Conservation (phyloP, 768 basidiomycete genomes). For the Tricholoma terreum region DNA sequence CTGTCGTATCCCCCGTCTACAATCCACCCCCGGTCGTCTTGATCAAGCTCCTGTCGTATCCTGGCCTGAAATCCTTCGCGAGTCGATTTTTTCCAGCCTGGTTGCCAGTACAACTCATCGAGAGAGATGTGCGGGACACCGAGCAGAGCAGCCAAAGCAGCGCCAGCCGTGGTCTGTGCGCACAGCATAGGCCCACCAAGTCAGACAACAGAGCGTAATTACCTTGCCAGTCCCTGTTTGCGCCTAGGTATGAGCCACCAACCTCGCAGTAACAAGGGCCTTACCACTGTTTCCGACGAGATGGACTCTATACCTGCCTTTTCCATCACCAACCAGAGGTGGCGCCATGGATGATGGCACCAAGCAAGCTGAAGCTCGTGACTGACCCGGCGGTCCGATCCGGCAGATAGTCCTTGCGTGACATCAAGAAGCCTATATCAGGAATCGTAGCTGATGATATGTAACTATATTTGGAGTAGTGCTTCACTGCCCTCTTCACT, state of each 20-base stretch:
- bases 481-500: too few species aligned
- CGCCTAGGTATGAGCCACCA: neutral
- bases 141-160: constrained; percentile 41
- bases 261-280: neutral
- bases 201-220: neutral
- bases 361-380: neutral
- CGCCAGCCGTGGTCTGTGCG: constrained; percentile 40
- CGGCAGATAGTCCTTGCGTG: neutral
- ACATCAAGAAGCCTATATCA: neutral
- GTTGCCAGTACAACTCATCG: constrained; percentile 47
- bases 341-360: neutral
- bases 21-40: constrained; percentile 45
- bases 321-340: constrained; percentile 3
- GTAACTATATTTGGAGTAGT: too few species aligned
- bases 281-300: constrained; percentile 2
- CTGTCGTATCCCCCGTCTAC: constrained; percentile 46
- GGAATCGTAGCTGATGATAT: too few species aligned
- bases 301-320: neutral
- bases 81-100: constrained; percentile 41
- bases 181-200: neutral
- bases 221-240: neutral
- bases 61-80: constrained; percentile 28
- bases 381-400: too few species aligned
- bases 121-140: constrained; percentile 44
- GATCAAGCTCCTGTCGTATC: constrained; percentile 26